Conservation (phyloP, 352 stramenopile species). For the Globisporangium megalacanthum region DNA sequence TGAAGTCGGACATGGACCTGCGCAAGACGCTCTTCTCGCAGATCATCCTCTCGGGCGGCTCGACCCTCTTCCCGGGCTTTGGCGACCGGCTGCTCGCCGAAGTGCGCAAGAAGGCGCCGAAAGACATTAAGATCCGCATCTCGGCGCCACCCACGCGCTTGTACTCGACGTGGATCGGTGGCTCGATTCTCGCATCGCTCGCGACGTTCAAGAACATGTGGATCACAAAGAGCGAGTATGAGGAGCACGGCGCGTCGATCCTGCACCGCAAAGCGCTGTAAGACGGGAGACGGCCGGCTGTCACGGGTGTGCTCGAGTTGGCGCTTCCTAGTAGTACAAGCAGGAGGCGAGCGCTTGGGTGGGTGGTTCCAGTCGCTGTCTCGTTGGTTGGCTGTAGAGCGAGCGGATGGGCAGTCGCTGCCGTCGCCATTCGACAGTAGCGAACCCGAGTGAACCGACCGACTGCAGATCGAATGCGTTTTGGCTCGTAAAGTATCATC, state of each 20-base stretch:
- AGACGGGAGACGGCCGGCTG: too few relatives aligned
- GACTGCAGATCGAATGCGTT: too few relatives aligned
- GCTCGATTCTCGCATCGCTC: conserved; percentile 95
- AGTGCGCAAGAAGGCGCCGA: conserved; percentile 80
- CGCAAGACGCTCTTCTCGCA: conserved; percentile 90
- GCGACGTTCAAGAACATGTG: conserved; percentile 98
- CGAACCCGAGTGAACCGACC: too few relatives aligned
- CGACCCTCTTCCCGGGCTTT: conserved; percentile 95
- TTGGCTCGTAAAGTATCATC: too few relatives aligned
- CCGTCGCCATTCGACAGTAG: too few relatives aligned
- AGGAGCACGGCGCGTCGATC: conserved; percentile 95
- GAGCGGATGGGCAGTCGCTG: too few relatives aligned
- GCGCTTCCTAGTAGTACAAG: too few relatives aligned
- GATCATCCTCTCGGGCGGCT: conserved; percentile 95
- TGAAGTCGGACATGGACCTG: conserved; percentile 59
- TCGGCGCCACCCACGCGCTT: conserved; percentile 90
- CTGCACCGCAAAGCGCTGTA: conserved; percentile 93
- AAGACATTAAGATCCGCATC: conserved; percentile 95
- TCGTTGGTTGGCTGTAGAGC: too few relatives aligned
- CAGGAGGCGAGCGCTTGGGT: too few relatives aligned
- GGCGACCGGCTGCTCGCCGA: conserved; percentile 93
- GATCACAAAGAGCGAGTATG: conserved; percentile 97
- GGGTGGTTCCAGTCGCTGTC: too few relatives aligned
- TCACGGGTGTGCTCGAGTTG: too few relatives aligned
- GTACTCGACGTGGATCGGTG: conserved; percentile 98